phyloP scores from a whole-genome alignment of 345 rosid genomes.

The Conringia planisiliqua region DNA sequence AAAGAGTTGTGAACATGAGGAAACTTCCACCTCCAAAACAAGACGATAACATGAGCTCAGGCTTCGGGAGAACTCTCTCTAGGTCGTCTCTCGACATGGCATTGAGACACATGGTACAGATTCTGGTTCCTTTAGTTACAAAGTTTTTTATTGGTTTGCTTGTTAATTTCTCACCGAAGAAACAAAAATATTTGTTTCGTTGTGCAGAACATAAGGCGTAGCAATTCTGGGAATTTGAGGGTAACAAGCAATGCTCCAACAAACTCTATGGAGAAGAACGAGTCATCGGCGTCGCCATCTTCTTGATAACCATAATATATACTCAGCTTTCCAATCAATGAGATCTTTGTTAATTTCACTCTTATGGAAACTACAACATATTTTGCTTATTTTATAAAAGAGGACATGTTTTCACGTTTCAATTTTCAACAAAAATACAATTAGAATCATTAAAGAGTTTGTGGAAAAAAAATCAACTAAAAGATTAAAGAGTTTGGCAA shows the following conservation, averaged over 20 bases:
- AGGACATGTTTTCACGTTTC: no score
- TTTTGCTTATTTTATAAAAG: neutral
- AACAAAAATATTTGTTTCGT: neutral
- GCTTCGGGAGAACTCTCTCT: conserved; percentile 76
- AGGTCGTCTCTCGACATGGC: conserved; percentile 91
- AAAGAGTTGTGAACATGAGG: conserved; percentile 87
- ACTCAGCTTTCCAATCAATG: neutral
- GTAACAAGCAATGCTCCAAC: neutral
- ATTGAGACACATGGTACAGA: conserved; percentile 73
- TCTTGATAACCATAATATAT: neutral
- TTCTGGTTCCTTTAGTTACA: neutral
- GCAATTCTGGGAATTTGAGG: conserved; percentile 1
- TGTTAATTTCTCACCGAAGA: neutral
- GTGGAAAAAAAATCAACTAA: no score
- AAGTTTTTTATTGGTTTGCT: neutral
- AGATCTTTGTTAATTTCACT: neutral
- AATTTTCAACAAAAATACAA: no score
- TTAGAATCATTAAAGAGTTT: no score
- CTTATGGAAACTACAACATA: neutral
- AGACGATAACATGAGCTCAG: conserved; percentile 38
- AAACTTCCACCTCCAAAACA: conserved; percentile 71
- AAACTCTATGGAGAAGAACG: conserved; percentile 1
- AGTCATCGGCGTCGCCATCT: neutral
- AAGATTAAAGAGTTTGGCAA: no score
- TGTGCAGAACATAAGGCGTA: conserved; percentile 32